These are phyloP conservation scores for Yamadazyma conglobata DNA, from an alignment of 1,139 yeast species.

Conservation along the genomic window DNA sequence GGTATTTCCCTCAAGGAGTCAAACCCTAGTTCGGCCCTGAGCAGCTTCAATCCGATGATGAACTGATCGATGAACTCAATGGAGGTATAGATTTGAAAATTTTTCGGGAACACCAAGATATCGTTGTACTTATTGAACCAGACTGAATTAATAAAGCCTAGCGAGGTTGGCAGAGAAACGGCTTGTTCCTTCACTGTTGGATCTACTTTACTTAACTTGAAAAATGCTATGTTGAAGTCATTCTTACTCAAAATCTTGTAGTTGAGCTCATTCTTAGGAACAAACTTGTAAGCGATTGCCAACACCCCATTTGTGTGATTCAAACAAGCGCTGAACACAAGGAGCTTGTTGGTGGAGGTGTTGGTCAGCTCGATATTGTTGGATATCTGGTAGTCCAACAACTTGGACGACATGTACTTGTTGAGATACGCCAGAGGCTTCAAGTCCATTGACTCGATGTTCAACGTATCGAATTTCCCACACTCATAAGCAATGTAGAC, in stretches of 20 bases:
- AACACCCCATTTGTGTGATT: conserved; percentile 20
- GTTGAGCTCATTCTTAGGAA: conserved; percentile 28
- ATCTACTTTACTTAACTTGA: neutral
- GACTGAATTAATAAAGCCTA: conserved; percentile 14
- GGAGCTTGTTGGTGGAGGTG: conserved; percentile 26
- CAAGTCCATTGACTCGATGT: conserved; percentile 6
- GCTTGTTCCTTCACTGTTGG: neutral
- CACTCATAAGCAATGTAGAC: conserved; percentile 23
- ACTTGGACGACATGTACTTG: conserved; percentile 19
- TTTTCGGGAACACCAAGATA: conserved; percentile 22
- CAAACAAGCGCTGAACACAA: conserved; percentile 23
- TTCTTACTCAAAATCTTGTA: conserved; percentile 28
- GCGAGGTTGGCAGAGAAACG: conserved; percentile 12
- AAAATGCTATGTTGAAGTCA: conserved; percentile 21
- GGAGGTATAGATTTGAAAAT: conserved; percentile 13
- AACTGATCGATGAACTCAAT: conserved; percentile 17
- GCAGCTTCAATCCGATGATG: conserved; percentile 16
- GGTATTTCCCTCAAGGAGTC: neutral
- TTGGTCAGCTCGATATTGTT: conserved; percentile 19
- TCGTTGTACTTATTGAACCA: conserved; percentile 15
- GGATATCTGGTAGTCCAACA: conserved; percentile 28
- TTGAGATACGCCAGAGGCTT: conserved; percentile 4
- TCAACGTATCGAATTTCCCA: conserved; percentile 23
- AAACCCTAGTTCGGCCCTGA: conserved; percentile 13
- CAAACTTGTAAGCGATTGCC: conserved; percentile 24